A percentile compares a stretch with the other conserved stretches of the same genome.
Evolutionary conservation across 345 rosid species (phyloP).

Genomic region (Populus ilicifolia): DNA sequence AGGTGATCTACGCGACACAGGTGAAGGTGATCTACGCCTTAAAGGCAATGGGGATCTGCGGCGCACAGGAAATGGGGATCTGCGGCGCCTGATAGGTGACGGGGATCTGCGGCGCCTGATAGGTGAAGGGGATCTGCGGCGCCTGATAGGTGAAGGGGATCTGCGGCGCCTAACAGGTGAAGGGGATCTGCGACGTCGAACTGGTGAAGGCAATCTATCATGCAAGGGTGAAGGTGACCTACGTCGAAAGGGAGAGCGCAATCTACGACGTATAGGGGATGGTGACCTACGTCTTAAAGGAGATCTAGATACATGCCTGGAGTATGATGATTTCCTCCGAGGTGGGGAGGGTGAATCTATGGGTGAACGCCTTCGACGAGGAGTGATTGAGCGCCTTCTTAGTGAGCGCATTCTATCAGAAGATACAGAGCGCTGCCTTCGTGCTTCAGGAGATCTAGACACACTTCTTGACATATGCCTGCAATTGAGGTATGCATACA

Average conservation of each 20-base stretch:
- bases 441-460: slow-evolving; percentile 54
- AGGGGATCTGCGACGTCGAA: slow-evolving; percentile 33
- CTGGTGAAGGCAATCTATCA: slow-evolving; percentile 6
- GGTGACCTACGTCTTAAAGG: slow-evolving; percentile 22
- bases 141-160: slow-evolving; percentile 26
- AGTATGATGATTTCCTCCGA: slow-evolving; percentile 45
- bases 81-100: not conserved
- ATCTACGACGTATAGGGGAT: slow-evolving; percentile 28
- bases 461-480: slow-evolving; percentile 59
- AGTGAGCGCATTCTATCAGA: slow-evolving; percentile 38
- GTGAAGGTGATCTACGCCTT: slow-evolving; percentile 2
- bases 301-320: slow-evolving; percentile 55
- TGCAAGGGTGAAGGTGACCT: slow-evolving; percentile 21
- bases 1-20: slow-evolving; percentile 3
- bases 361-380: slow-evolving; percentile 44
- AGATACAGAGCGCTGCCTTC: slow-evolving; percentile 35
- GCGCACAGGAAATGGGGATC: slow-evolving; percentile 23
- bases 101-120: slow-evolving; percentile 32
- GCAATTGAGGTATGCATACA: slow-evolving; percentile 27
- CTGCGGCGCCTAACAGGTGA: slow-evolving; percentile 27
- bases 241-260: slow-evolving; percentile 28
- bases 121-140: slow-evolving; percentile 34
- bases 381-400: slow-evolving; percentile 40
- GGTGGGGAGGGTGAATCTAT: slow-evolving; percentile 50
- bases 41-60: slow-evolving; percentile 11